Evolutionary conservation across 768 basidiomycete genomes (phyloP), one percentile per base, ranked within the genome.

Genomic region (Roridomyces roridus): DNA sequence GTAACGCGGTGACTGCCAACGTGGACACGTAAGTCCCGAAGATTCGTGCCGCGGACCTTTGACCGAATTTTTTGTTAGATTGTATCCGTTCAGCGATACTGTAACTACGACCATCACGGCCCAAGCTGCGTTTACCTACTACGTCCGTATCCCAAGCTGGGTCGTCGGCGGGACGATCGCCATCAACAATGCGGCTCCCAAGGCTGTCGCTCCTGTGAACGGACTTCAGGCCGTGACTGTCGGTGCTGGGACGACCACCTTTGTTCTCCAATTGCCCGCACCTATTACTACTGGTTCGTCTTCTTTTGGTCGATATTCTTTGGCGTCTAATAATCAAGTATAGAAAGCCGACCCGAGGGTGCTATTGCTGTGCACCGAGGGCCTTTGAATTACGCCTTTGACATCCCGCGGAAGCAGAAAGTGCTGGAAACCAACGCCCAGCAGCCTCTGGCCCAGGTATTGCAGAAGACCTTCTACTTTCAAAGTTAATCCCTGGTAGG

Each of bases 91-190:
- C 73, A 76, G 78, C 57, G 80, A 81, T 59, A 74, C 72, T 8
- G 65, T 84, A 9, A 73, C 73, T 17, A 81, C 77, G 8, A 80
- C 78, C 4, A 71, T 82, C 50, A 74, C 69, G 5, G 78, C 80
- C 1, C 65, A 68, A 4, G 68, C 73, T 40, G 68, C 76, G 3
- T 83, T 80, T 66, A 80, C 75, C 6, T 81, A 80, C 69, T 73
- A 69, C 49, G 75, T 82, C 23, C 78, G 82, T 25, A 80, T 84
- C 34, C 81, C 81, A 1, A 76, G 76, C 66, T 84, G 82, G 81
- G 77, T 80, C 21, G 69, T 70, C 24, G 70, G 69, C 35, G 80
- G 80, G 3, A 82, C 78, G 0, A 77, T 82, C 40, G 66, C 76
- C 3, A 65, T 81, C 44, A 79, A 81, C 61, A 71, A 69, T 10